Conservation (phyloP, 768 basidiomycete genomes). For the Lentinula aciculospora region DNA sequence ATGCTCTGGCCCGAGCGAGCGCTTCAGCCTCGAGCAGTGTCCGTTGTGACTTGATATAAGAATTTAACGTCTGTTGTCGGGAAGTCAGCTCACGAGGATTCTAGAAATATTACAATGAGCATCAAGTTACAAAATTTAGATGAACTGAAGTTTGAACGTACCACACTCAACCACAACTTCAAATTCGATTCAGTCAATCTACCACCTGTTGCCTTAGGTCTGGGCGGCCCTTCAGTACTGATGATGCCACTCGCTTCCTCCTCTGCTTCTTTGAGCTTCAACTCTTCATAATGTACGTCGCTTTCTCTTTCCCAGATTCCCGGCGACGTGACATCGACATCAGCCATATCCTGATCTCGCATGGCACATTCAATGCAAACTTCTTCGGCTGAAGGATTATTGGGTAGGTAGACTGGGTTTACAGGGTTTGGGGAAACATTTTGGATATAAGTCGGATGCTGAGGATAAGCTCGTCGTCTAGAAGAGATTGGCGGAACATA, state of each 20-base stretch:
- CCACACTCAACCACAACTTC: slow-evolving; percentile 74
- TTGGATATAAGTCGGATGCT: slow-evolving; percentile 75
- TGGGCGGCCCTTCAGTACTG: slow-evolving; percentile 43
- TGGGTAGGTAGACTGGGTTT: slow-evolving; percentile 56
- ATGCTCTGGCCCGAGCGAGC: slow-evolving; percentile 68
- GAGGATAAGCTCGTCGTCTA: slow-evolving; percentile 60
- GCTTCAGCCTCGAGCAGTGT: slow-evolving; percentile 79
- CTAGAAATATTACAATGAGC: slow-evolving; percentile 33
- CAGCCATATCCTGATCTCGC: slow-evolving; percentile 97
- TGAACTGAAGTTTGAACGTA: slow-evolving; percentile 30
- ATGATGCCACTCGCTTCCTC: slow-evolving; percentile 51
- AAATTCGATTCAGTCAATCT: slow-evolving; percentile 73
- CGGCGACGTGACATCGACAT: slow-evolving; percentile 81
- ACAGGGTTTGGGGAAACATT: slow-evolving; percentile 45
- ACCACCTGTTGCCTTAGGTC: slow-evolving; percentile 62
- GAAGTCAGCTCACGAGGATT: slow-evolving; percentile 88
- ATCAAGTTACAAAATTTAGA: slow-evolving; percentile 7
- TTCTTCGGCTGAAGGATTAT: slow-evolving; percentile 63
- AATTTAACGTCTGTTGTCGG: slow-evolving; percentile 73
- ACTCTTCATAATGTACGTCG: slow-evolving; percentile 76
- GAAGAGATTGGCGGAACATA: slow-evolving; percentile 64
- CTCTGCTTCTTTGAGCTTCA: slow-evolving; percentile 65
- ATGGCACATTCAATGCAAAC: slow-evolving; percentile 96
- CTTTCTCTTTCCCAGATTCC: slow-evolving; percentile 92
- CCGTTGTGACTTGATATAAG: slow-evolving; percentile 79